A percentile compares a stretch with the other conserved stretches of the same genome.
These are phyloP conservation scores for Amanita thiersii DNA, from an alignment of 768 basidiomycete genomes.

Conservation along the genomic window DNA sequence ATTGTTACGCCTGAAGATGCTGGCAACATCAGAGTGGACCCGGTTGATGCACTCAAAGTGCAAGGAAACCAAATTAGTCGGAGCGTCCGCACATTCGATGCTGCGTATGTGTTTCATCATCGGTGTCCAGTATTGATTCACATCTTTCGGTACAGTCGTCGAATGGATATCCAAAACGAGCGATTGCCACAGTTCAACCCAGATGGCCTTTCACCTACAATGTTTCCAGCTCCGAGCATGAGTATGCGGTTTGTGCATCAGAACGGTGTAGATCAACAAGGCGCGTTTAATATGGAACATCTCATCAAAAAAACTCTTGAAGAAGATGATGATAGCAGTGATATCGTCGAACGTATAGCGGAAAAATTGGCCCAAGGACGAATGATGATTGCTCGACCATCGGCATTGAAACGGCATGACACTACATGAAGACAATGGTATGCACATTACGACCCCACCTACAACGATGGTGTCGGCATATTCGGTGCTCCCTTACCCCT, in stretches of 20 bases:
- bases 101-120: slow-evolving; percentile 47
- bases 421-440: slow-evolving; percentile 29
- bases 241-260: slow-evolving; percentile 7
- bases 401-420: slow-evolving; percentile 56
- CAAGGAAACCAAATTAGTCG: slow-evolving; percentile 50
- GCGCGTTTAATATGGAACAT: slow-evolving; percentile 47
- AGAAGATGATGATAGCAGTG: slow-evolving; percentile 39
- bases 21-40: slow-evolving; percentile 23
- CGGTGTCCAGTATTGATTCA: neutral
- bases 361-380: slow-evolving; percentile 53
- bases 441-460: no score
- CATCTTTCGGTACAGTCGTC: slow-evolving; percentile 37
- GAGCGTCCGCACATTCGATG: slow-evolving; percentile 65
- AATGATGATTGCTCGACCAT: slow-evolving; percentile 34
- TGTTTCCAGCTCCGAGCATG: slow-evolving; percentile 60
- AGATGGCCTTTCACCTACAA: slow-evolving; percentile 20
- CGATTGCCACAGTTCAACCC: slow-evolving; percentile 55
- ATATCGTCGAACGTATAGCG: slow-evolving; percentile 51
- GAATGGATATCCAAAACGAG: slow-evolving; percentile 67
- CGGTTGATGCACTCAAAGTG: slow-evolving; percentile 49
- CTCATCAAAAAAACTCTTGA: slow-evolving; percentile 55
- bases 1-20: slow-evolving; percentile 21
- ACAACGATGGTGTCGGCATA: no score
- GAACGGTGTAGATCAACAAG: slow-evolving; percentile 4
- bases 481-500: no score